Evolutionary conservation across 2,329 filamentous ascomycete genomes (phyloP).

Genomic region (Trichoderma brevicompactum): DNA sequence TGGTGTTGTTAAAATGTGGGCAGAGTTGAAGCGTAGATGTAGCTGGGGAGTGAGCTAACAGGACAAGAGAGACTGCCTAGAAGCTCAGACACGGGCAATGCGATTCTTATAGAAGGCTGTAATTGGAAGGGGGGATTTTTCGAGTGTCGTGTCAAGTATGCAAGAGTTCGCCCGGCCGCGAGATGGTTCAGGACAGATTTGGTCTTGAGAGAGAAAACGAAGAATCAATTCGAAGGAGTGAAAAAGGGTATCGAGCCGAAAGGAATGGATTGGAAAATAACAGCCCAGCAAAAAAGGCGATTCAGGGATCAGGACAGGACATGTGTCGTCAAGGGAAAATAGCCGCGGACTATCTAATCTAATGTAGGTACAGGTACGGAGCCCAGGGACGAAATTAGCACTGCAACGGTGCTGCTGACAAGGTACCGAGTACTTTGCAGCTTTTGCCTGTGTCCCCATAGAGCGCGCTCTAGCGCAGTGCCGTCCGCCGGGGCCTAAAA

Average conservation of each 20-base stretch:
- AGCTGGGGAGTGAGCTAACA: not conserved
- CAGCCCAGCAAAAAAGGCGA: not conserved
- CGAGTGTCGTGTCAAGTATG: constrained; percentile 16
- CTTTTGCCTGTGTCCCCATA: too few relatives aligned
- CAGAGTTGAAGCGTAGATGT: not conserved
- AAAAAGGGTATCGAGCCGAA: not conserved
- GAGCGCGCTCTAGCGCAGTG: too few relatives aligned
- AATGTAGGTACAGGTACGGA: not conserved
- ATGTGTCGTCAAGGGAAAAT: constrained; percentile 37
- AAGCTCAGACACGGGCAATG: not conserved
- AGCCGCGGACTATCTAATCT: constrained; percentile 25
- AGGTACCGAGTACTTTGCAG: not conserved
- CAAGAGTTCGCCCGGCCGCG: too few relatives aligned
- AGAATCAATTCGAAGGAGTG: constrained; percentile 5
- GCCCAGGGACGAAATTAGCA: not conserved
- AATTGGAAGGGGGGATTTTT: constrained; percentile 7
- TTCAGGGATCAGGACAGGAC: constrained; percentile 37
- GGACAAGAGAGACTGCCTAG: not conserved
- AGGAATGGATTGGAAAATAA: constrained; percentile 5
- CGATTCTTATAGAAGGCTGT: constrained; percentile 1
- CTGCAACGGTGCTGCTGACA: not conserved
- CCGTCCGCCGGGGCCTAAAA: too few relatives aligned
- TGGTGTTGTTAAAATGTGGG: not conserved
- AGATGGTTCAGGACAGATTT: constrained; percentile 37
- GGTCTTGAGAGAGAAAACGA: not conserved